Evolutionary conservation across 2,329 filamentous ascomycete species (phyloP), one percentile per base, ranked within the genome.

Genomic region (Trichoderma sp.): DNA sequence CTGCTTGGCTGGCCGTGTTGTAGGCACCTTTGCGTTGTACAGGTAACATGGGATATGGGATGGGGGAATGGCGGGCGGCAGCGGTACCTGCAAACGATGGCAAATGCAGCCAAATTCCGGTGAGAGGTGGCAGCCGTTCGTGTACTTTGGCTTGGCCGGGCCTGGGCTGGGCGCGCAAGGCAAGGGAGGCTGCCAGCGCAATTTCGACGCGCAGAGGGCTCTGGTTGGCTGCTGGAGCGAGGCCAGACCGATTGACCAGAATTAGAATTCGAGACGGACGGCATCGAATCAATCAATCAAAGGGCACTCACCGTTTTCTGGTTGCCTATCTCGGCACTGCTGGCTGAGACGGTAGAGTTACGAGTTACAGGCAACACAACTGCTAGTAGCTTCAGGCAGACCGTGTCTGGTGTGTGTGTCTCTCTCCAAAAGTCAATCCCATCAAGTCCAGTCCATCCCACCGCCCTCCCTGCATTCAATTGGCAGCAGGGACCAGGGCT

Each of bases 401-500:
- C 57, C 18, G 57, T 34, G 34, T 58, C 36, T 39, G 36, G 36
- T 39, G 36, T 43, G 36, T 43, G 39, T 43, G 6, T 43, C 36
- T 39, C 53, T 24, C 43, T 58, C 32, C 18, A 51, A 51, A 51
- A 36, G 32, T 71, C 51, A 60, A 43, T 39, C 30, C 56, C 15
- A n/a, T 43, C 39, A 18, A n/a, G 39, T 43, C 39, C 39, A 39
- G 36, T 15, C 39, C 58, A 64, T 51, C 62, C 69, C 61, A 58
- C 53, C 69, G 61, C 51, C 47, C 62, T 66, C 39, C 64, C 30
- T 57, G 51, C 56, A 32, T 56, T 57, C 57, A 60, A 32, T 60
- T n/a, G n/a, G 32, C 58, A 3, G 30, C 71, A 72, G 71, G 71
- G 71, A 58, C 61, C 53, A 64, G 66, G 66, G 71, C 66, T 66